Conservation (phyloP, 768 basidiomycete species). For the Fibroporia radiculosa region DNA sequence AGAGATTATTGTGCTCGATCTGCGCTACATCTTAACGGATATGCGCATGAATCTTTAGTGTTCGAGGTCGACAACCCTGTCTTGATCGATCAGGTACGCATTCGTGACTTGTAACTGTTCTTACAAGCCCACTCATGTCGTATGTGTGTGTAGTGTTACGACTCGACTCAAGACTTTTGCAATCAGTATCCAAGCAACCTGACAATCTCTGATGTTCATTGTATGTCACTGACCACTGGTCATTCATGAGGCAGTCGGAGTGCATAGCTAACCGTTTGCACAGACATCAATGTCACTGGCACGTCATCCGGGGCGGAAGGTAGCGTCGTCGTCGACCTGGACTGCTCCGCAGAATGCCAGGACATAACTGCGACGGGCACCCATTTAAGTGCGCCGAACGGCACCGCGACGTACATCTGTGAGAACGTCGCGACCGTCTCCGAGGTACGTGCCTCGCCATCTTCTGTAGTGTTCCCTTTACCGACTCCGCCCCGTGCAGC, state of each 20-base stretch:
- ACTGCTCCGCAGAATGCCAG: constrained; percentile 32
- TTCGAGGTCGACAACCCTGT: constrained; percentile 36
- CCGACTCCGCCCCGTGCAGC: constrained; percentile 1
- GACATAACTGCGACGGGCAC: constrained; percentile 31
- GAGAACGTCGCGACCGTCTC: constrained; percentile 25
- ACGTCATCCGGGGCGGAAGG: constrained; percentile 34
- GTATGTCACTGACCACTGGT: constrained; percentile 21
- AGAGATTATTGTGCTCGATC: constrained; percentile 3
- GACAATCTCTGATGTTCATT: constrained; percentile 36
- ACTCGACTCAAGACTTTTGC: constrained; percentile 26
- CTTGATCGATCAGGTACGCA: constrained; percentile 28
- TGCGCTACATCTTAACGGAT: constrained; percentile 2
- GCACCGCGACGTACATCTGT: constrained; percentile 28
- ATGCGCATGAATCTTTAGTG: constrained; percentile 14
- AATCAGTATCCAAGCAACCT: constrained; percentile 29
- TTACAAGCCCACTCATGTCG: background rate
- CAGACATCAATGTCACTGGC: constrained; percentile 34
- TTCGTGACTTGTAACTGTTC: no score
- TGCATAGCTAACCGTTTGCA: no score
- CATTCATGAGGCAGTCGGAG: no score
- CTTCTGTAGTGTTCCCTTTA: background rate
- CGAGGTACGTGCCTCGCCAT: constrained; percentile 15
- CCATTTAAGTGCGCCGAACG: constrained; percentile 24
- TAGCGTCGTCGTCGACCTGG: constrained; percentile 32
- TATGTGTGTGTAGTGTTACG: constrained; percentile 28